Percentiles rank a stretch among this genome's conserved stretches.
Conservation (phyloP, 257 asterid genomes). For the Ilex aquifolium region DNA sequence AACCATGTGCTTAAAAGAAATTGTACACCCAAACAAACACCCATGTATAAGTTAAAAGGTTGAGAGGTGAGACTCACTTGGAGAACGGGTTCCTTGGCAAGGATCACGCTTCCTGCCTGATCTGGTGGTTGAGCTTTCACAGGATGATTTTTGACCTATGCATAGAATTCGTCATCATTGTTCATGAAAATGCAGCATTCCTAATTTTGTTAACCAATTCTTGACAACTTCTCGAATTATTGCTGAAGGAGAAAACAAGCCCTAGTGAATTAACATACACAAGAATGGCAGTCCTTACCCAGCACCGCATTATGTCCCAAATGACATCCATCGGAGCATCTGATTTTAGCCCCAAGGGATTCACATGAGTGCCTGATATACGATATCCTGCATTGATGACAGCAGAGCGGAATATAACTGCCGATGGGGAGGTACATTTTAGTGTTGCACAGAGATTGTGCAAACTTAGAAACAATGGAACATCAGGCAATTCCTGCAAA, state of each 20-base stretch:
- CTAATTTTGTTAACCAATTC: too few relatives aligned
- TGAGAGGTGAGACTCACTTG: constrained; percentile 39
- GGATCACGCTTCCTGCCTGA: constrained; percentile 75
- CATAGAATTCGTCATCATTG: background rate
- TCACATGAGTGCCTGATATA: constrained; percentile 90
- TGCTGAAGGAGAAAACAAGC: background rate
- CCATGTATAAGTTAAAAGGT: background rate
- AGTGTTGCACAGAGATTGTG: constrained; percentile 83
- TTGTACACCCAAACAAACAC: too few relatives aligned
- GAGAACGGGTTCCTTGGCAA: constrained; percentile 77
- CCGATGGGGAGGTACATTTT: constrained; percentile 96
- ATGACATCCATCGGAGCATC: constrained; percentile 97
- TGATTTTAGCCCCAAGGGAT: constrained; percentile 83
- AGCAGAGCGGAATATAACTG: constrained; percentile 89
- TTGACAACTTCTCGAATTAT: background rate
- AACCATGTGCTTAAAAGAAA: too few relatives aligned
- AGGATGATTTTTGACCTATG: constrained; percentile 83
- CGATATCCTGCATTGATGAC: constrained; percentile 95
- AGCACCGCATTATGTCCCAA: constrained; percentile 99
- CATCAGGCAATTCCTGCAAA: constrained; percentile 81
- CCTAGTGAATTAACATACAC: background rate
- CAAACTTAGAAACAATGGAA: constrained; percentile 90
- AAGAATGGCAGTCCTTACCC: constrained; percentile 46
- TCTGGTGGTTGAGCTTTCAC: constrained; percentile 87
- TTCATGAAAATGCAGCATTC: too few relatives aligned